Conservation (phyloP, 139 green algal genomes). For the Coelastrella sp. region DNA sequence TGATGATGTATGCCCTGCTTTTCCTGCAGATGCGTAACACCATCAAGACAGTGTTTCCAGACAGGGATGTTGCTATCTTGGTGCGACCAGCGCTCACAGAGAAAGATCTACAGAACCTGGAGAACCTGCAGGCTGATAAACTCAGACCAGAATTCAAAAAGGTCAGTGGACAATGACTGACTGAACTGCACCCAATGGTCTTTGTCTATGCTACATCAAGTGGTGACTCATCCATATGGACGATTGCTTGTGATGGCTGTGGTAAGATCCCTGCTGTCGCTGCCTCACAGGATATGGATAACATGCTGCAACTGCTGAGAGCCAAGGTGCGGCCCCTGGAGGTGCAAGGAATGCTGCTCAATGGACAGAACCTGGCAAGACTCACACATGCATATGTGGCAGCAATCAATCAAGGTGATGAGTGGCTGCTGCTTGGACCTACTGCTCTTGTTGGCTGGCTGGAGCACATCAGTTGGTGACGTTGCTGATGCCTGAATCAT, state of each 20-base stretch:
- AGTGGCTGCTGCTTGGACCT: neutral
- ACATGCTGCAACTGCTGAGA: slow-evolving; percentile 82
- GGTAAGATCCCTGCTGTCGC: neutral
- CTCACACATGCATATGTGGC: slow-evolving; percentile 78
- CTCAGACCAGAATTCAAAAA: slow-evolving; percentile 89
- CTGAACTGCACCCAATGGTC: neutral
- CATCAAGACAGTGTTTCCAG: slow-evolving; percentile 88
- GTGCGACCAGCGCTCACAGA: slow-evolving; percentile 80
- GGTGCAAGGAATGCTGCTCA: slow-evolving; percentile 75
- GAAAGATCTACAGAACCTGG: slow-evolving; percentile 78
- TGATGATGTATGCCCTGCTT: neutral
- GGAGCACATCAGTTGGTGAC: neutral
- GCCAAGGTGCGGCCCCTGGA: slow-evolving; percentile 72
- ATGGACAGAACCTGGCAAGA: slow-evolving; percentile 50
- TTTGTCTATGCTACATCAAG: neutral
- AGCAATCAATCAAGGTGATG: slow-evolving; percentile 90
- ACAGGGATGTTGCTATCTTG: slow-evolving; percentile 86
- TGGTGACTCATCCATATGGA: neutral
- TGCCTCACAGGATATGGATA: slow-evolving; percentile 69
- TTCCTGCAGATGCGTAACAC: slow-evolving; percentile 72
- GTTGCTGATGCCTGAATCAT: neutral
- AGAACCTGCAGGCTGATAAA: slow-evolving; percentile 61
- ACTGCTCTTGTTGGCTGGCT: neutral
- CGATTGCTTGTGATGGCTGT: too few species aligned
- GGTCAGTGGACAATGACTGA: slow-evolving; percentile 35